Evolutionary conservation across 1,284 basidiomycete species (phyloP).

Genomic region (Laetiporus sulphureus): DNA sequence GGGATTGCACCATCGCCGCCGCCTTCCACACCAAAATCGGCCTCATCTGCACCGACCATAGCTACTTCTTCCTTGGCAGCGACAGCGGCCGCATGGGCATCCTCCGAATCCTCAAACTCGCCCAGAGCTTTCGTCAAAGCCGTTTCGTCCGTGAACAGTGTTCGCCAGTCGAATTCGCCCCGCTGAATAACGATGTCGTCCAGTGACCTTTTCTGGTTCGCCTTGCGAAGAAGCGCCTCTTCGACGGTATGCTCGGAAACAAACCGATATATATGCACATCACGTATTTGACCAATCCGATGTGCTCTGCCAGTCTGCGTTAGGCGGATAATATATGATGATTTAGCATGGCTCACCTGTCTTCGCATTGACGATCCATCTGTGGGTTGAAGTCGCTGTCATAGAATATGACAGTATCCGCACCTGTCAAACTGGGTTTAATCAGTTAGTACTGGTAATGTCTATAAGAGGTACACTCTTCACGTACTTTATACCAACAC

Average conservation of each 20-base stretch:
- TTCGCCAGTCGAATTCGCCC: constrained; percentile 93
- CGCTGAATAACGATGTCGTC: constrained; percentile 92
- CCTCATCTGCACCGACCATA: constrained; percentile 70
- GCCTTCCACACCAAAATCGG: constrained; percentile 58
- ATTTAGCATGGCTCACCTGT: constrained; percentile 47
- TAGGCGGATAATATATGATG: background rate
- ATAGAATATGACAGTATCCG: constrained; percentile 95
- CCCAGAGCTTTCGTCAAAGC: constrained; percentile 65
- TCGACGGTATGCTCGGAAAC: constrained; percentile 92
- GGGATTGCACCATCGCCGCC: constrained; percentile 25
- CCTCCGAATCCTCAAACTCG: constrained; percentile 86
- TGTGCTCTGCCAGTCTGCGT: constrained; percentile 54
- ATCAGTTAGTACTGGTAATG: constrained; percentile 5
- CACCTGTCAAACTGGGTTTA: constrained; percentile 81
- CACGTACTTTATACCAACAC: constrained; percentile 91
- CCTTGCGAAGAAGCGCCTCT: constrained; percentile 93
- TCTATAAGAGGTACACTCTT: constrained; percentile 2
- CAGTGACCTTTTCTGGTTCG: constrained; percentile 90
- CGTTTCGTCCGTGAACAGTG: constrained; percentile 62
- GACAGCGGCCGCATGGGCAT: constrained; percentile 73
- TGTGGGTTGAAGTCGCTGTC: constrained; percentile 98
- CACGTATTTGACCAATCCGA: constrained; percentile 93
- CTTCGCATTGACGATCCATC: constrained; percentile 96
- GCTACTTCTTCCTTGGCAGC: constrained; percentile 71
- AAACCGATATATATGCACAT: constrained; percentile 96